Evolutionary conservation across 2,329 filamentous ascomycete genomes (phyloP), one percentile per base, ranked within the genome.

Genomic region (Neofusicoccum cordaticola): DNA sequence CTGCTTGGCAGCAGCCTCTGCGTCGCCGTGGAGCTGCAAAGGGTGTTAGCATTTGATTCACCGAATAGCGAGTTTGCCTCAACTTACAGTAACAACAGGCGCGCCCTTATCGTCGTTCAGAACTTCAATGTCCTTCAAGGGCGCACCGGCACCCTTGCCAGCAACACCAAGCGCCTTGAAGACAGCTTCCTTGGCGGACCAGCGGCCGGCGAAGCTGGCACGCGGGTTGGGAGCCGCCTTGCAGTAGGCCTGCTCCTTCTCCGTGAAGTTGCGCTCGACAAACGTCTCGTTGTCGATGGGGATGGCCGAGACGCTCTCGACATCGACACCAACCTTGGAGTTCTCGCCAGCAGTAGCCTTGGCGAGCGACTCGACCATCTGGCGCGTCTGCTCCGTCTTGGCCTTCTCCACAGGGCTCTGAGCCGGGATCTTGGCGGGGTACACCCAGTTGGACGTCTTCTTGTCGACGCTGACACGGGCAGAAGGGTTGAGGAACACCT

Each of bases 111-210:
- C 88, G 73, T 93, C 89, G 72, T 88, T 89, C 67, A 87, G 78
- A 71, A 99, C 94, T 81, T 99, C 96, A 81, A 99, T 99, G 47
- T 98, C 93, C 83, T 90, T 95, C 79, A 99, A 79, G 15, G 92
- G 85, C 66, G 95, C 94, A 69, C 96, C 95, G 9, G 90, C 93
- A 67, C 95, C 95, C 80, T 91, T 89, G 79, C 93, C 90, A 71
- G 85, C 81, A 12, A 98, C 93, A 69, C 93, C 93, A 13, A 99
- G 84, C 42, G 92, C 93, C 86, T 99, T 99, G 85, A 99, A 99
- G 0, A 99, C 93, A 34, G 95, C 95, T 81, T 99, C 95, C 83
- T 99, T 99, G 41, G 95, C 95, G 72, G 90, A 94, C 95, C 95
- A 99, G 70, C 93, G 88, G 57, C 95, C 95, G 4, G 94, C 92